Conservation (phyloP, 768 basidiomycete species). For the Psilocybe subaeruginosa region DNA sequence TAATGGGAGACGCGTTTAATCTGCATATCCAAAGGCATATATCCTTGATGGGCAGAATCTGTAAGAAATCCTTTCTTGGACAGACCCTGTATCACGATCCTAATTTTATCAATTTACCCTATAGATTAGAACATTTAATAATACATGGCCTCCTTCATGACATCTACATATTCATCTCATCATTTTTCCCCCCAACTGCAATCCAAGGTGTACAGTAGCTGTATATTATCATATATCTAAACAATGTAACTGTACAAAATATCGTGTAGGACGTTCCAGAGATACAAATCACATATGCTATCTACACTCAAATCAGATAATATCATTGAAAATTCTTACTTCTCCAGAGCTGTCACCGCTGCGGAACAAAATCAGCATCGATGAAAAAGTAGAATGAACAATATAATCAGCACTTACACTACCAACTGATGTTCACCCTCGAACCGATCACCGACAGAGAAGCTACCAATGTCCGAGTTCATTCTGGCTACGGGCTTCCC, state of each 20-base stretch:
- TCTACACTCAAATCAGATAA: slow-evolving; percentile 16
- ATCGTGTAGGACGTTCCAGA: neutral
- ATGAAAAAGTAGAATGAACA: neutral
- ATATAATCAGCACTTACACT: slow-evolving; percentile 46
- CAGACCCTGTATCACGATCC: neutral
- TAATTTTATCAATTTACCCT: neutral
- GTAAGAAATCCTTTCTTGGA: neutral
- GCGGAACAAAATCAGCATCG: neutral
- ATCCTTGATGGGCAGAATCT: neutral
- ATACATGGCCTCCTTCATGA: neutral
- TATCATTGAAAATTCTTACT: slow-evolving; percentile 45
- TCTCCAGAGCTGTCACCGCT: slow-evolving; percentile 56
- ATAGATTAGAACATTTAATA: neutral
- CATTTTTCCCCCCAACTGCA: neutral
- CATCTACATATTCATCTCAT: neutral
- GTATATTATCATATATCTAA: neutral
- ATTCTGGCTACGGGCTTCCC: slow-evolving; percentile 54
- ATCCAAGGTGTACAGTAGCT: neutral
- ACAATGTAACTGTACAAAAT: neutral
- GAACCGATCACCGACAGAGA: slow-evolving; percentile 59
- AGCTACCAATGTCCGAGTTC: slow-evolving; percentile 59
- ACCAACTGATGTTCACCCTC: slow-evolving; percentile 58
- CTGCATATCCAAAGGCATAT: neutral
- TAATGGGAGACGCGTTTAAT: neutral
- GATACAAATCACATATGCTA: neutral